Evolutionary conservation across 179 eudicot genomes (phyloP).

Genomic region (Camellia oleifera): DNA sequence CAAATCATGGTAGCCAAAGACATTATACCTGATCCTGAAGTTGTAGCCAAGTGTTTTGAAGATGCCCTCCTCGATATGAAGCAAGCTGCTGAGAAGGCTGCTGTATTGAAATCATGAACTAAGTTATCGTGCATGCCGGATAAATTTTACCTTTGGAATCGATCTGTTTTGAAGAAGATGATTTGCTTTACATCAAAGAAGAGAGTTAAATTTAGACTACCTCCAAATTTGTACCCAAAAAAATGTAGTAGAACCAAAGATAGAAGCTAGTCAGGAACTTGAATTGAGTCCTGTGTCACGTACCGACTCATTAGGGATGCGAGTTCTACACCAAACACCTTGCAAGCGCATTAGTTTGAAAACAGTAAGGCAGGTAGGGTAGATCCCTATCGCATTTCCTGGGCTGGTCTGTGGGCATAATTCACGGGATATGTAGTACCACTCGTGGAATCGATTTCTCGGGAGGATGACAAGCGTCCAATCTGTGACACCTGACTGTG

Average conservation of each 20-base stretch:
- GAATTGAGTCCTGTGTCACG: no score
- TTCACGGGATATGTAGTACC: no score
- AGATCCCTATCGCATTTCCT: no score
- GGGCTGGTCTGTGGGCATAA: no score
- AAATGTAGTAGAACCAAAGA: background rate
- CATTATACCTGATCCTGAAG: conserved; percentile 53
- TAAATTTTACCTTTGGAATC: background rate
- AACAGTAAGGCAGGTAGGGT: no score
- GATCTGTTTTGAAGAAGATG: background rate
- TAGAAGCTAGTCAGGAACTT: background rate
- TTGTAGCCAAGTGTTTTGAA: conserved; percentile 63
- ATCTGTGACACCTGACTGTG: no score
- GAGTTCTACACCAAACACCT: no score
- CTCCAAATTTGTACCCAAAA: background rate
- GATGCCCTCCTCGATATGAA: conserved; percentile 66
- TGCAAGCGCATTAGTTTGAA: no score
- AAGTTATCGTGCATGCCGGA: background rate
- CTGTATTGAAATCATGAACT: background rate
- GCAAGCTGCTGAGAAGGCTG: conserved; percentile 30
- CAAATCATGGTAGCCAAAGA: conserved; percentile 77
- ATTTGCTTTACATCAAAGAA: background rate
- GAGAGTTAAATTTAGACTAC: background rate
- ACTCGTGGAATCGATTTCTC: no score
- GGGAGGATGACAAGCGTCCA: no score
- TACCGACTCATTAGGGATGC: no score